These are phyloP conservation scores for Coemansia sp. DNA, from an alignment of 192 early-diverging fungal species.

Conservation along the genomic window DNA sequence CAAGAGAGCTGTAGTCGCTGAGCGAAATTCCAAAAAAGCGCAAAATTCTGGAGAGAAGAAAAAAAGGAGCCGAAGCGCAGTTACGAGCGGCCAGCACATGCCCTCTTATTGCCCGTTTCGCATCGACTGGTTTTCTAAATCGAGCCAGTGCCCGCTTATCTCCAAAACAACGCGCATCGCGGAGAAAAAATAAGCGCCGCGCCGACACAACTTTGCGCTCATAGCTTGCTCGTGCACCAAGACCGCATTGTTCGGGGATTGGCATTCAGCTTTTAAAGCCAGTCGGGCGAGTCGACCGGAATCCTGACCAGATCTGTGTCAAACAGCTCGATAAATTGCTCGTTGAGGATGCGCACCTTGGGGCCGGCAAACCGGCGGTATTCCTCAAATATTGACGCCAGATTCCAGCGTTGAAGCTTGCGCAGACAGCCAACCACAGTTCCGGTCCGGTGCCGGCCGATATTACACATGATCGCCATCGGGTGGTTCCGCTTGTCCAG, in stretches of 20 bases:
- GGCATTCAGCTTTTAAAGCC: slow-evolving; percentile 60
- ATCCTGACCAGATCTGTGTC: slow-evolving; percentile 92
- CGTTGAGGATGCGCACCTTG: slow-evolving; percentile 94
- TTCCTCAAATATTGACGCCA: slow-evolving; percentile 98
- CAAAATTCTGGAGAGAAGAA: too few relatives aligned
- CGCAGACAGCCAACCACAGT: slow-evolving; percentile 97
- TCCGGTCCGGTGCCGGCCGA: slow-evolving; percentile 95
- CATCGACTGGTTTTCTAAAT: too few relatives aligned
- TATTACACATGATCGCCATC: slow-evolving; percentile 97
- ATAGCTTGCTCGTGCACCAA: background rate
- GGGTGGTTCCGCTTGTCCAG: slow-evolving; percentile 88
- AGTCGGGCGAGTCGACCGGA: slow-evolving; percentile 67
- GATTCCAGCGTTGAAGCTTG: slow-evolving; percentile 96
- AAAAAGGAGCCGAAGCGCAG: too few relatives aligned
- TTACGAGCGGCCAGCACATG: too few relatives aligned
- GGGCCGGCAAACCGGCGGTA: slow-evolving; percentile 94
- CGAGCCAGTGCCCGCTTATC: too few relatives aligned
- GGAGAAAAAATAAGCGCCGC: background rate
- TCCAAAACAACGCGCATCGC: background rate
- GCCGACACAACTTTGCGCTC: background rate
- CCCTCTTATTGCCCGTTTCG: background rate
- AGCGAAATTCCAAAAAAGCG: too few relatives aligned
- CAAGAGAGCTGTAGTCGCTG: too few relatives aligned
- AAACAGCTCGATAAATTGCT: slow-evolving; percentile 94
- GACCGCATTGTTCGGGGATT: too few relatives aligned